These are phyloP conservation scores for Fusarium torreyae DNA, from an alignment of 2,329 filamentous ascomycete genomes.

Conservation along the genomic window DNA sequence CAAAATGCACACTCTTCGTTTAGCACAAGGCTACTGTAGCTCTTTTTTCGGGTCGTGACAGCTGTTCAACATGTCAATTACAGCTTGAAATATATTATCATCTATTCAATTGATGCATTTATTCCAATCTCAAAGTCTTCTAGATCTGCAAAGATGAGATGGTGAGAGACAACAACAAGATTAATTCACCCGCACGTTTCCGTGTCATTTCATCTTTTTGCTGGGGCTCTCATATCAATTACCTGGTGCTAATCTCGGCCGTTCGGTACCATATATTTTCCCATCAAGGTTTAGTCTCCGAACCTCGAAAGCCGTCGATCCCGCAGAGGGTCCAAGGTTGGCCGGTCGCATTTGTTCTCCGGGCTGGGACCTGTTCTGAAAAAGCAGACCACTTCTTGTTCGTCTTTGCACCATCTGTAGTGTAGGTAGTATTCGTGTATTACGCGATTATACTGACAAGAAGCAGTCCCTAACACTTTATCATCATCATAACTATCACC, in stretches of 20 bases:
- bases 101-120: not conserved
- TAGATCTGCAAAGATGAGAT: slow-evolving; percentile 36
- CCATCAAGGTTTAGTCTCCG: slow-evolving; percentile 34
- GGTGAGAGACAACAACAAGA: slow-evolving; percentile 24
- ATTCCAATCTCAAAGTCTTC: too few relatives aligned
- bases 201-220: slow-evolving; percentile 21
- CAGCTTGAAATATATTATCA: not conserved
- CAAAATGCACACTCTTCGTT: slow-evolving; percentile 1
- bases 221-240: slow-evolving; percentile 32
- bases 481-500: not conserved
- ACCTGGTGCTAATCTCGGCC: slow-evolving; percentile 14
- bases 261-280: not conserved
- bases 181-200: slow-evolving; percentile 16
- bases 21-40: slow-evolving; percentile 10
- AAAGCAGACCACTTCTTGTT: slow-evolving; percentile 40
- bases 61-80: not conserved
- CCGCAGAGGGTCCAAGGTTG: slow-evolving; percentile 23
- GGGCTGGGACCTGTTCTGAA: slow-evolving; percentile 24
- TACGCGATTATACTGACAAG: not conserved
- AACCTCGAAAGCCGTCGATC: slow-evolving; percentile 22
- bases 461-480: not conserved
- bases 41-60: not conserved
- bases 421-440: not conserved
- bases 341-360: slow-evolving; percentile 31
- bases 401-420: not conserved